Base-by-base conservation (phyloP, 2,329 filamentous ascomycete species). In the Geosmithia morbida region DNA sequence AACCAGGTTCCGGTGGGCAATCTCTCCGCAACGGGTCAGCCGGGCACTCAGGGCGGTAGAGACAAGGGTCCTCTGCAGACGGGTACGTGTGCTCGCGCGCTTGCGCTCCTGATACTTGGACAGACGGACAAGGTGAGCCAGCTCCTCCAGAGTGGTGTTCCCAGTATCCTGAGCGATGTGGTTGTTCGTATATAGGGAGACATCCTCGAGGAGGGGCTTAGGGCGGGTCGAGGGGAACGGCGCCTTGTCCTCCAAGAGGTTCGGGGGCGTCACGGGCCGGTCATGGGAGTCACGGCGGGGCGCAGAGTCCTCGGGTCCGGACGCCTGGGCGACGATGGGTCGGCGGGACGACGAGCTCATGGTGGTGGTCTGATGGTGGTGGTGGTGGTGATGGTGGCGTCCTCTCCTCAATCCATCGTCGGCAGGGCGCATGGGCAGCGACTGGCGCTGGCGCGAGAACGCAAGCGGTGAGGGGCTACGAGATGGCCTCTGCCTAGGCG, bases 21-120 rank as follows among this genome's bases (percentile, higher is more conserved):
- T 77, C 61, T 86, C 82, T 53, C 84, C 82, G 56, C 81, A 86
- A 53, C 83, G 77, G 55, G 81, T 80, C 59, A 90, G 69, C 48
- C 86, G 82, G 50, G 83, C 79, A 53, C 81, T 86, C 50, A 88
- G 69, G 40, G 84, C 84, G 42, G 82, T 85, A 18, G 83, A 85
- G 47, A 89, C 77, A 51, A 89, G 69, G 58, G 77, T 85, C 58
- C 82, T 74, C 61, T 88, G 83, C 47, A 92, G 72, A 49, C 84
- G 81, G 53, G 84, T 71, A 54, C 85, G 75, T 43, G 81, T 84
- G 59, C 83, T 81, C 53, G 76, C 72, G 65, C 84, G 79, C 70
- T 86, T 85, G 70, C 83, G 83, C 70, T 87, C 82, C 65, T 90
- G 85, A 61, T 88, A 87, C 57, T 81, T 84, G 60, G 84, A 84